Evolutionary conservation across 2,329 filamentous ascomycete species (phyloP).

Genomic region (Juglanconis oblonga): DNA sequence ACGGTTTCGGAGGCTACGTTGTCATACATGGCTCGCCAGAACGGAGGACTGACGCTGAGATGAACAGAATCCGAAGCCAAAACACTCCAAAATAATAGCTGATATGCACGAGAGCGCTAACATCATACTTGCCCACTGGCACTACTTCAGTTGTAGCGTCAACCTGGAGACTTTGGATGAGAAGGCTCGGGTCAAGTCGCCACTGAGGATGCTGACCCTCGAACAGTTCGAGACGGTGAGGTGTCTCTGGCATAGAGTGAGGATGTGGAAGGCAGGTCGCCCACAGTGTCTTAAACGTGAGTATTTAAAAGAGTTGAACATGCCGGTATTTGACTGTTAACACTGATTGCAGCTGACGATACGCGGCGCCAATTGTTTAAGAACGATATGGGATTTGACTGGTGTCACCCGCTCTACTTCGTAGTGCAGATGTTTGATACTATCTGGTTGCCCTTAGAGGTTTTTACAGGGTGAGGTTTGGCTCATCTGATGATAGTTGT

Average conservation of each 20-base stretch:
- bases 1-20: background rate
- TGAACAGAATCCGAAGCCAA: background rate
- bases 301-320: background rate
- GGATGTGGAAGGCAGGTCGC: conserved; percentile 21
- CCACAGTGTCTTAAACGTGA: background rate
- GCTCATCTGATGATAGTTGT: too few relatives aligned
- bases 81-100: background rate
- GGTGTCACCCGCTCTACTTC: conserved; percentile 39
- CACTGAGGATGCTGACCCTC: conserved; percentile 27
- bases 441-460: conserved; percentile 29
- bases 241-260: conserved; percentile 26
- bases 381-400: background rate
- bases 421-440: conserved; percentile 44
- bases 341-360: background rate
- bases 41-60: background rate
- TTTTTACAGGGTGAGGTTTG: too few relatives aligned
- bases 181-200: conserved; percentile 24
- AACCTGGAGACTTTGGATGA: conserved; percentile 28
- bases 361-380: background rate
- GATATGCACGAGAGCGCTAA: conserved; percentile 44
- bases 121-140: conserved; percentile 47
- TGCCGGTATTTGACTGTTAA: too few relatives aligned
- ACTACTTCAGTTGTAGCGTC: conserved; percentile 43
- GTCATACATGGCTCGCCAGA: too few relatives aligned
- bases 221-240: conserved; percentile 33